phyloP scores from a whole-genome alignment of 768 basidiomycete species.

The Boletus sensibilis region DNA sequence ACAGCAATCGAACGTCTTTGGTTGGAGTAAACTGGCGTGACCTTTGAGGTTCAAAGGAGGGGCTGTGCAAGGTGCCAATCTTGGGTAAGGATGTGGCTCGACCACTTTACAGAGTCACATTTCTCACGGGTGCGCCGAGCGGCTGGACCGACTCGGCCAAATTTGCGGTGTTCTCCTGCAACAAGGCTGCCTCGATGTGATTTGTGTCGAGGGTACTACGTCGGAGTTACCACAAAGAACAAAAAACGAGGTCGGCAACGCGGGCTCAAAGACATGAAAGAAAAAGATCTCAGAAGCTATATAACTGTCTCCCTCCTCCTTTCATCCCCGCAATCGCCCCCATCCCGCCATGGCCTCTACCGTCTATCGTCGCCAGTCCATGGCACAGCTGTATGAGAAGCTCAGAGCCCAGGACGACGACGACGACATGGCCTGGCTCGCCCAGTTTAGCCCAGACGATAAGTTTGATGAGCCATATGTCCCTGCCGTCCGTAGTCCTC shows the following conservation, averaged over 20 bases:
- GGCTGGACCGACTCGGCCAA: slow-evolving; percentile 13
- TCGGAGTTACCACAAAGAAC: slow-evolving; percentile 41
- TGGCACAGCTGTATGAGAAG: slow-evolving; percentile 37
- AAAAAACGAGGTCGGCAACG: slow-evolving; percentile 43
- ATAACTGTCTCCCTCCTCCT: slow-evolving; percentile 23
- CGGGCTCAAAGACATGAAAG: slow-evolving; percentile 39
- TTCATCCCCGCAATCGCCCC: slow-evolving; percentile 17
- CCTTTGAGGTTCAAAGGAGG: slow-evolving; percentile 10
- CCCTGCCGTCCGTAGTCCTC: slow-evolving; percentile 17
- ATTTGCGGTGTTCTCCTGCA: slow-evolving; percentile 23
- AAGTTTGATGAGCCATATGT: slow-evolving; percentile 29
- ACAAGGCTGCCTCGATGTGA: slow-evolving; percentile 40
- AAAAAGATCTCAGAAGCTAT: slow-evolving; percentile 33
- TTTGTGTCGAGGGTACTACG: slow-evolving; percentile 32
- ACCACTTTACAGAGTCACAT: slow-evolving; percentile 31
- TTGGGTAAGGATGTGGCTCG: slow-evolving; percentile 24
- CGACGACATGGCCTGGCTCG: slow-evolving; percentile 36
- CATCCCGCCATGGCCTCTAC: slow-evolving; percentile 29
- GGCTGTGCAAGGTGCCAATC: slow-evolving; percentile 12
- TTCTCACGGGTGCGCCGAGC: slow-evolving; percentile 28
- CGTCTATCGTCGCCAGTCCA: slow-evolving; percentile 36
- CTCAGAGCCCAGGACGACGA: slow-evolving; percentile 36
- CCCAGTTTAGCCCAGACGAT: slow-evolving; percentile 35
- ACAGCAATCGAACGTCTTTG: slow-evolving; percentile 13
- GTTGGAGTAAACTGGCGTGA: slow-evolving; percentile 13